Evolutionary conservation across 352 stramenopile genomes (phyloP).

Genomic region (Elongisporangium anandrum): DNA sequence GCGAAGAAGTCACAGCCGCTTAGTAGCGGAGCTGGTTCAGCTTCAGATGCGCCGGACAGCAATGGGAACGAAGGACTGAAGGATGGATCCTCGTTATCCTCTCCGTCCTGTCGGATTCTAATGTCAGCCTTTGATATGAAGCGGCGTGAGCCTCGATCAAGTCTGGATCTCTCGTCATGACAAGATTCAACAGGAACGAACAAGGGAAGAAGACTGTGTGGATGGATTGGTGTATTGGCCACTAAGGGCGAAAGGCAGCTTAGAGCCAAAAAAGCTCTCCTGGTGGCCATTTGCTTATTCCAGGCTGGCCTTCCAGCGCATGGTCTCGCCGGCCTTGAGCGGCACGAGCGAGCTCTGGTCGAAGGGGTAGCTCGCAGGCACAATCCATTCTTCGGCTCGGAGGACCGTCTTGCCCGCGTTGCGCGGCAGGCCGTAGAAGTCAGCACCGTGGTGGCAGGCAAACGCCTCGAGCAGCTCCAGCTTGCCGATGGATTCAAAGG

Average conservation of each 20-base stretch:
- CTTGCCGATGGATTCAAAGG: slow-evolving; percentile 92
- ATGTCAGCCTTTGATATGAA: slow-evolving; percentile 68
- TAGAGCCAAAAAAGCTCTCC: background rate
- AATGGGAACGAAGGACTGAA: slow-evolving; percentile 4
- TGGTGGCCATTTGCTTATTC: slow-evolving; percentile 2
- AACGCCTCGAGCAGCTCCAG: slow-evolving; percentile 95
- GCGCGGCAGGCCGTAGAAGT: slow-evolving; percentile 96
- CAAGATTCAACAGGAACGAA: too few species aligned
- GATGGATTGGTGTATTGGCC: too few species aligned
- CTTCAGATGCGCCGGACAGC: slow-evolving; percentile 2
- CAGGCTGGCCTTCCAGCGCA: slow-evolving; percentile 86
- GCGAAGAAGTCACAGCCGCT: slow-evolving; percentile 14
- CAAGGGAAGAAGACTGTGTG: too few species aligned
- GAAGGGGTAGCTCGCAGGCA: slow-evolving; percentile 91
- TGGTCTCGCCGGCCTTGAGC: slow-evolving; percentile 89
- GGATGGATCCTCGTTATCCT: background rate
- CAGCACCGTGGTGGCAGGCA: slow-evolving; percentile 90
- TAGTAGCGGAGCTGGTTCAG: slow-evolving; percentile 2
- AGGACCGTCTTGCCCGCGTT: slow-evolving; percentile 89
- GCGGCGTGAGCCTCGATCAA: slow-evolving; percentile 38
- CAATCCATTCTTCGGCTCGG: slow-evolving; percentile 86
- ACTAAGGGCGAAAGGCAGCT: too few species aligned
- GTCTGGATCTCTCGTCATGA: slow-evolving; percentile 24
- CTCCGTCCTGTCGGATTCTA: slow-evolving; percentile 46
- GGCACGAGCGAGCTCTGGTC: slow-evolving; percentile 85